Conservation (phyloP, 441 rosid genomes). For the Raphanus hybrid region DNA sequence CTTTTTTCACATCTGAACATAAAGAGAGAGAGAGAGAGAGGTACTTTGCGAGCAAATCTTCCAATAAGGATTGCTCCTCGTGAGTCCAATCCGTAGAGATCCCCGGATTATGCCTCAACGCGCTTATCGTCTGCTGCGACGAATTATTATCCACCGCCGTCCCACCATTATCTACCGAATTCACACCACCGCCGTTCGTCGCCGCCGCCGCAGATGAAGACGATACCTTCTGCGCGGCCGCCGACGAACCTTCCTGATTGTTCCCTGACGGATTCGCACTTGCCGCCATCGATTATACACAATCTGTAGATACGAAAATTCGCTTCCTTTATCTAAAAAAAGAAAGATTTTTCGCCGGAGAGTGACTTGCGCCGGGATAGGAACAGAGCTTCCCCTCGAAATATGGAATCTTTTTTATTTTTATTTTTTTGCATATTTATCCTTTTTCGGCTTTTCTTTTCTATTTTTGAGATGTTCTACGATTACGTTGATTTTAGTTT, state of each 20-base stretch:
- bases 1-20: conserved; percentile 3
- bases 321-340: neutral
- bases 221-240: conserved; percentile 39
- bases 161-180: conserved; percentile 46
- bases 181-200: conserved; percentile 52
- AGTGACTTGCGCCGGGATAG: conserved; percentile 35
- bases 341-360: neutral
- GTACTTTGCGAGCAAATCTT: conserved; percentile 67
- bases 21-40: neutral
- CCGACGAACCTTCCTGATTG: conserved; percentile 58
- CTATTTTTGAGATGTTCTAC: conserved; percentile 1
- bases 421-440: conserved; percentile 24
- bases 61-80: conserved; percentile 72
- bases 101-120: conserved; percentile 71
- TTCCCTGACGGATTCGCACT: conserved; percentile 65
- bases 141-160: conserved; percentile 43
- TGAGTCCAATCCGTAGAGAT: conserved; percentile 69
- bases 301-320: neutral
- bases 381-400: conserved; percentile 37
- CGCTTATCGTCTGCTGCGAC: conserved; percentile 46
- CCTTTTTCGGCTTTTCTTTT: conserved; percentile 34
- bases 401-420: conserved; percentile 34
- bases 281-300: conserved; percentile 58
- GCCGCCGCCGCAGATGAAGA: conserved; percentile 44
- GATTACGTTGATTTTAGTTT: neutral